These are phyloP conservation scores for Nyctanthes arbortristis DNA, from an alignment of 257 asterid genomes.

Conservation along the genomic window DNA sequence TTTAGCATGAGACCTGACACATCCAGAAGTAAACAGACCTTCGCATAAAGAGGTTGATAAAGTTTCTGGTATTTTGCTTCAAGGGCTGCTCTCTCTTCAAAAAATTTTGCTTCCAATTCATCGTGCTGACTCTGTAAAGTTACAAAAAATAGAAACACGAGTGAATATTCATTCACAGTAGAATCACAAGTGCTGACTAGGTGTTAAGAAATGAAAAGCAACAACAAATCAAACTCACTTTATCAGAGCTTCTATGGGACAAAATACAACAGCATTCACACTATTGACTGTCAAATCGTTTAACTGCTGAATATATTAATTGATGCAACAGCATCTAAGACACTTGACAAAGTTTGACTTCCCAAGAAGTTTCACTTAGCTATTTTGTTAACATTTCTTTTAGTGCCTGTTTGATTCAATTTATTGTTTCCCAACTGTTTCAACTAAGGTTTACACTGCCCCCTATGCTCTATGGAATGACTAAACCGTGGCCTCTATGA, in stretches of 20 bases:
- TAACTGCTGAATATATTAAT: not conserved
- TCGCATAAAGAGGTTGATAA: slow-evolving; percentile 57
- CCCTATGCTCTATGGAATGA: too few species aligned
- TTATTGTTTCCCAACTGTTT: not conserved
- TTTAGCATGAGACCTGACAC: not conserved
- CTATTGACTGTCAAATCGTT: not conserved
- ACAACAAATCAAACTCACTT: not conserved
- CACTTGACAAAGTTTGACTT: not conserved
- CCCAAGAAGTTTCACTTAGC: not conserved
- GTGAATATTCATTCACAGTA: not conserved
- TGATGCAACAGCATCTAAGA: not conserved
- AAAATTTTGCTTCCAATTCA: slow-evolving; percentile 61
- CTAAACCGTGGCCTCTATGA: too few species aligned
- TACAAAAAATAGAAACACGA: not conserved
- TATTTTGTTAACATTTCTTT: not conserved
- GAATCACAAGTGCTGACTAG: not conserved
- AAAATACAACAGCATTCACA: not conserved
- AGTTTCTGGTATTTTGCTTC: slow-evolving; percentile 67
- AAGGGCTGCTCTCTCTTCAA: slow-evolving; percentile 63
- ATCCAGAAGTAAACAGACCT: slow-evolving; percentile 33
- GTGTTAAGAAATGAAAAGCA: not conserved
- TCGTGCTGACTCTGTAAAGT: slow-evolving; percentile 52
- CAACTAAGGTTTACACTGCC: not conserved
- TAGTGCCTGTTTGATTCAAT: not conserved
- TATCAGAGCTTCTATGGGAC: slow-evolving; percentile 8